Base-by-base conservation (phyloP, 352 stramenopile species). In the Phytophthora cactorum region DNA sequence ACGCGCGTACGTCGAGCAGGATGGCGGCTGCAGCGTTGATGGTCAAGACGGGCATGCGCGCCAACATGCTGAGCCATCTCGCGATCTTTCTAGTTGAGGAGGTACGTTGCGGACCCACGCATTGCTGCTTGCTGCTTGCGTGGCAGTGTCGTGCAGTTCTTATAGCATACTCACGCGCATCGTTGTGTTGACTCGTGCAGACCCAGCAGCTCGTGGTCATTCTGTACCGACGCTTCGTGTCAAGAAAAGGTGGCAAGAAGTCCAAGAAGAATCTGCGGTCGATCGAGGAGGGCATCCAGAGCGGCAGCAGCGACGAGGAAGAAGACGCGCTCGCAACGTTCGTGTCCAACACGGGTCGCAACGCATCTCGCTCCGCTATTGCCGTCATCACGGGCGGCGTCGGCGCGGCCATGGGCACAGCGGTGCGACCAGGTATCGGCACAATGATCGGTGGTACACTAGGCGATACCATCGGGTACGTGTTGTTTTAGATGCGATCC, bases 71-170 rank as follows among this genome's bases (percentile, higher is more conserved):
- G 43, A 77, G 81, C 59, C 86, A 93, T 57, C 61, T 93, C 32
- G 87, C 87, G 10, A 90, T 93, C 66, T 95, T 95, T 72, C 57
- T 95, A 15, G 79, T 95, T 41, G 87, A 95, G 70, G 87, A 95
- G 81, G 85, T 93, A 44, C 12, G 68, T 74, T 51, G 3, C 11
- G 1, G 9, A n/a, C 51, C n/a, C 4, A 29, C n/a, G 51, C 34
- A 32, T 32, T 29, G 6, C 10, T 57, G 22, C 17, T 52, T 53
- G 29, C 41, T 53, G 22, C 28, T 4, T 46, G 15, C 29, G 17
- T 57, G 34, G 14, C 2, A 54, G 12, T 22, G 3, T 14, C 12
- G 15, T 47, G 22, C 22, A 22, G 22, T 22, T 22, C 22, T 22
- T 22, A 22, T 22, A 34, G 28, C 14, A 28, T 29, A 66, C 39